Evolutionary conservation across 164 flowering plant species (phyloP).

Genomic region (Nymphaea colorata): DNA sequence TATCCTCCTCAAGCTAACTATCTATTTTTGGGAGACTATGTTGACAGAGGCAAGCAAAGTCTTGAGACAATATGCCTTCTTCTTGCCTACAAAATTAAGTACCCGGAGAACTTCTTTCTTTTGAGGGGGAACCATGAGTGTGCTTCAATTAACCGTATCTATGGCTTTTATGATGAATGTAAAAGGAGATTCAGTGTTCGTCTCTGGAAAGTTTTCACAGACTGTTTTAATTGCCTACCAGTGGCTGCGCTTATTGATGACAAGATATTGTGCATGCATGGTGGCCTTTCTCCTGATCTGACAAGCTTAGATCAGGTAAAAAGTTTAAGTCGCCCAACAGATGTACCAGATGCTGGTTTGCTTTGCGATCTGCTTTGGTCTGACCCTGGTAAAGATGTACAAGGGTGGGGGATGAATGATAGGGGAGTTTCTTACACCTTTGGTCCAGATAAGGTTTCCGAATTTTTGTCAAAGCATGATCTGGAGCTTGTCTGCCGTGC

Average conservation of each 20-base stretch:
- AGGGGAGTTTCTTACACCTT: constrained; percentile 83
- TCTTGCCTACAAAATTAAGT: constrained; percentile 75
- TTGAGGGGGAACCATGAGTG: constrained; percentile 76
- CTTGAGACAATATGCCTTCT: constrained; percentile 76
- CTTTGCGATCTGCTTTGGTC: constrained; percentile 89
- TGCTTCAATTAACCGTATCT: constrained; percentile 74
- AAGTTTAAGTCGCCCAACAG: constrained; percentile 54
- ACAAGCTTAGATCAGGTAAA: constrained; percentile 51
- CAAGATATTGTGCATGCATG: constrained; percentile 87
- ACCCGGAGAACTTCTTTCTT: constrained; percentile 72
- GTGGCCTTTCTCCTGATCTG: constrained; percentile 82
- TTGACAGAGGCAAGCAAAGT: constrained; percentile 85
- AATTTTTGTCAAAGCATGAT: constrained; percentile 60
- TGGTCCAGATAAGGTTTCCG: constrained; percentile 61
- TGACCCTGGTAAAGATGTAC: constrained; percentile 56
- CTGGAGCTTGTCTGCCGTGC: constrained; percentile 86
- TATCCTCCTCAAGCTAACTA: constrained; percentile 72
- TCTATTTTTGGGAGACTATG: constrained; percentile 74
- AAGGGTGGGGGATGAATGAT: constrained; percentile 84
- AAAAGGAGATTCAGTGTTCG: constrained; percentile 72
- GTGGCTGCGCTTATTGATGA: constrained; percentile 82
- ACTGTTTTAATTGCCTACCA: constrained; percentile 79
- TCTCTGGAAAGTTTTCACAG: constrained; percentile 65
- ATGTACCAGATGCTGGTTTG: constrained; percentile 74
- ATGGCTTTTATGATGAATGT: constrained; percentile 88